phyloP scores from a whole-genome alignment of 1,139 yeast genomes.

The Torulaspora globosa region DNA sequence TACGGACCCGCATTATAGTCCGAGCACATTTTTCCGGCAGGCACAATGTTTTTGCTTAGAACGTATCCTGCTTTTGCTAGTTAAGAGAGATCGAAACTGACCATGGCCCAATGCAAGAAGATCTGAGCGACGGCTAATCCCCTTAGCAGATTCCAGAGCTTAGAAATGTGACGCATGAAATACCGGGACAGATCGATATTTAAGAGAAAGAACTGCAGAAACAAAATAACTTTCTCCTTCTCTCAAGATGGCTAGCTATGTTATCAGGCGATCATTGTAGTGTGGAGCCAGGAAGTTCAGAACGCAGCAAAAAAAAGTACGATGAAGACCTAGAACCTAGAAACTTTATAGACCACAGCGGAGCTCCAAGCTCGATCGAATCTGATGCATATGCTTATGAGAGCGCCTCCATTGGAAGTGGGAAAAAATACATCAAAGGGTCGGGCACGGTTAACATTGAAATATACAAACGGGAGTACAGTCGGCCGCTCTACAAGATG shows the following conservation, averaged over 20 bases:
- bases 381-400: conserved; percentile 11
- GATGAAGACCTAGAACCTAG: not conserved
- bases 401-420: conserved; percentile 5
- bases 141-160: too few relatives aligned
- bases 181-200: too few relatives aligned
- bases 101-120: too few relatives aligned
- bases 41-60: not conserved
- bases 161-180: too few relatives aligned
- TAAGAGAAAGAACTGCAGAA: too few relatives aligned
- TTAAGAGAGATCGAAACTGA: too few relatives aligned
- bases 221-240: not conserved
- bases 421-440: conserved; percentile 8
- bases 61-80: not conserved
- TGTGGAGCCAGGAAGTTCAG: not conserved
- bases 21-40: not conserved
- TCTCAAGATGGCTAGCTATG: not conserved
- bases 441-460: conserved; percentile 11
- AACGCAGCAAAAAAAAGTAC: not conserved
- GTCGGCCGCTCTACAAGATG: conserved; percentile 2
- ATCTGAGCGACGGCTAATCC: too few relatives aligned
- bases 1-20: not conserved
- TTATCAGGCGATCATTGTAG: not conserved
- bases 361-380: not conserved
- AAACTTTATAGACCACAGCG: not conserved
- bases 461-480: conserved; percentile 10